A percentile compares a stretch with the other conserved stretches of the same genome.
phyloP scores from a whole-genome alignment of 805 yeast genomes.

The Myxozyma mucilagina region DNA sequence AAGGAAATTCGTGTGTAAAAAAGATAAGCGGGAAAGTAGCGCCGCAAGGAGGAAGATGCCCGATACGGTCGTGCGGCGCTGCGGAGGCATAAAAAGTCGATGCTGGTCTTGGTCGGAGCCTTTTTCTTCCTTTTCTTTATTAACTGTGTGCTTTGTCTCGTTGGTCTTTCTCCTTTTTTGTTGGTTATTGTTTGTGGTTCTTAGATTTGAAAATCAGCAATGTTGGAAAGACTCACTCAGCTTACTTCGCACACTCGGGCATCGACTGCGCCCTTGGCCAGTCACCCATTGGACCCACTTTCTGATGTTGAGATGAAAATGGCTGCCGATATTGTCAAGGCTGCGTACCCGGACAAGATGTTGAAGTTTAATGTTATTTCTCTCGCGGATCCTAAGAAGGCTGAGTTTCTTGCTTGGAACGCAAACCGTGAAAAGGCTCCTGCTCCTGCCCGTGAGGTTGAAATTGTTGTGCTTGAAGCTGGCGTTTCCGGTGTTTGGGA shows the following conservation, averaged over 20 bases:
- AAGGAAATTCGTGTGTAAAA: background rate
- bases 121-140: background rate
- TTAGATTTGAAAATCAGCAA: background rate
- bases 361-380: constrained; percentile 69
- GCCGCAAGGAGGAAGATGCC: constrained; percentile 10
- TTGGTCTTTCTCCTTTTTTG: background rate
- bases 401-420: constrained; percentile 65
- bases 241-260: constrained; percentile 28
- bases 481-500: constrained; percentile 67
- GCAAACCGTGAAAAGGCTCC: constrained; percentile 44
- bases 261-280: constrained; percentile 14
- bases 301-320: constrained; percentile 61
- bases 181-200: no score
- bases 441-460: constrained; percentile 71
- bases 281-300: constrained; percentile 55
- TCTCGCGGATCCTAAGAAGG: constrained; percentile 68
- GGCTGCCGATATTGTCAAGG: constrained; percentile 55
- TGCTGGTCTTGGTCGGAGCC: background rate
- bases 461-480: constrained; percentile 56
- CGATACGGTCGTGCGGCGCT: constrained; percentile 2
- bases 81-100: constrained; percentile 3
- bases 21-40: background rate
- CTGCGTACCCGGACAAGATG: constrained; percentile 44
- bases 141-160: background rate
- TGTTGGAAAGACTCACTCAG: constrained; percentile 30